A percentile compares a stretch with the other conserved stretches of the same genome.
Evolutionary conservation across 1,284 basidiomycete genomes (phyloP).

Genomic region (Trametes polyzona): DNA sequence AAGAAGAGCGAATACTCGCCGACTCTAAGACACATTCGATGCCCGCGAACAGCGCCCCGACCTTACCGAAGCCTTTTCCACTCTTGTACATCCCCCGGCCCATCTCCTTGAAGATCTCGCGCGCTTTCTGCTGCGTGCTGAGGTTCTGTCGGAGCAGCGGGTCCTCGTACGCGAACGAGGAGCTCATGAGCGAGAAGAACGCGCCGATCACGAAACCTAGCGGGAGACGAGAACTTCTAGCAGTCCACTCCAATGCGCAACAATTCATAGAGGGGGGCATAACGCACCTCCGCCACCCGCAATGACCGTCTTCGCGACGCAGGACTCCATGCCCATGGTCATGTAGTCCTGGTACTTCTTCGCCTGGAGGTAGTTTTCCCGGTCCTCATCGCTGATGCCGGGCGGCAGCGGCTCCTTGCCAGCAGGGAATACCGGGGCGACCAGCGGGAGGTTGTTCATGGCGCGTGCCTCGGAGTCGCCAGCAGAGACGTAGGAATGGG

Average conservation of each 20-base stretch:
- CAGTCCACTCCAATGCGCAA: conserved; percentile 21
- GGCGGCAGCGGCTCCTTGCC: conserved; percentile 83
- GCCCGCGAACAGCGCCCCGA: conserved; percentile 92
- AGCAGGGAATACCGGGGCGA: conserved; percentile 54
- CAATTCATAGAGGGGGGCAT: not conserved
- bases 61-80: conserved; percentile 94
- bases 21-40: conserved; percentile 96
- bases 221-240: conserved; percentile 26
- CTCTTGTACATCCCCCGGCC: conserved; percentile 90
- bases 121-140: conserved; percentile 77
- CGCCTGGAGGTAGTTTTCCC: conserved; percentile 66
- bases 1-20: conserved; percentile 56
- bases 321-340: conserved; percentile 79
- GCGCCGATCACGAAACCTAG: conserved; percentile 91
- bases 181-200: conserved; percentile 96
- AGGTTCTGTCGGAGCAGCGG: conserved; percentile 76
- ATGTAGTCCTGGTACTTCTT: conserved; percentile 79
- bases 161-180: conserved; percentile 95
- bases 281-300: conserved; percentile 80
- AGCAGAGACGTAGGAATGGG: not conserved
- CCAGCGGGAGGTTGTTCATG: conserved; percentile 32
- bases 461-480: not conserved
- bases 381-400: conserved; percentile 82
- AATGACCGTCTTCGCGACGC: conserved; percentile 79
- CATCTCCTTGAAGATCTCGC: conserved; percentile 93